Evolutionary conservation across 2,329 filamentous ascomycete species (phyloP).

Genomic region (Xylariaceae sp.): DNA sequence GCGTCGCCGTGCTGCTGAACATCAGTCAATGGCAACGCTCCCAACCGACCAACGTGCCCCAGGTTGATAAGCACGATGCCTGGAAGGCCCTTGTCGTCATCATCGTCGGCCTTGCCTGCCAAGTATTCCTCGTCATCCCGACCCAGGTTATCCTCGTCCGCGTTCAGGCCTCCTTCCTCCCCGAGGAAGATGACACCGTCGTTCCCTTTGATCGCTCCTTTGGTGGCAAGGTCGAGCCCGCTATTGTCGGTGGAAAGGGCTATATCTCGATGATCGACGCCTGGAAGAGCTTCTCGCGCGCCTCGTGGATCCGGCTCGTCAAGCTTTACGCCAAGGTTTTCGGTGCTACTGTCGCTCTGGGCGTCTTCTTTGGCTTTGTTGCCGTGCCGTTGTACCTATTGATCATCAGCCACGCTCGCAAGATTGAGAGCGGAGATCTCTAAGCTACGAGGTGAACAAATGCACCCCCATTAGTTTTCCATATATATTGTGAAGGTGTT

Average conservation of each 20-base stretch:
- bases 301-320: conserved; percentile 68
- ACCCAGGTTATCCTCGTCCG: conserved; percentile 73
- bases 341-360: conserved; percentile 47
- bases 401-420: conserved; percentile 23
- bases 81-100: conserved; percentile 47
- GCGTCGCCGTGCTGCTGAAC: conserved; percentile 44
- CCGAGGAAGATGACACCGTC: conserved; percentile 76
- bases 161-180: conserved; percentile 81
- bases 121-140: conserved; percentile 67
- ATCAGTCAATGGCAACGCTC: conserved; percentile 39
- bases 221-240: conserved; percentile 70
- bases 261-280: conserved; percentile 70
- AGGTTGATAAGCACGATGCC: conserved; percentile 35
- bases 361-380: conserved; percentile 44
- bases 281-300: conserved; percentile 72
- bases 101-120: conserved; percentile 45
- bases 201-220: conserved; percentile 89
- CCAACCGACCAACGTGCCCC: conserved; percentile 36
- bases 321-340: conserved; percentile 73
- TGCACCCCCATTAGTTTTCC: no score
- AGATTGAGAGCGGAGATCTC: not conserved
- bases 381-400: conserved; percentile 51
- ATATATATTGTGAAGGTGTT: no score
- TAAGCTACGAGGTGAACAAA: no score
- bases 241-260: conserved; percentile 68